Base-by-base conservation (phyloP, 495 filamentous ascomycete genomes). In the Trichocladium uniseriatum region DNA sequence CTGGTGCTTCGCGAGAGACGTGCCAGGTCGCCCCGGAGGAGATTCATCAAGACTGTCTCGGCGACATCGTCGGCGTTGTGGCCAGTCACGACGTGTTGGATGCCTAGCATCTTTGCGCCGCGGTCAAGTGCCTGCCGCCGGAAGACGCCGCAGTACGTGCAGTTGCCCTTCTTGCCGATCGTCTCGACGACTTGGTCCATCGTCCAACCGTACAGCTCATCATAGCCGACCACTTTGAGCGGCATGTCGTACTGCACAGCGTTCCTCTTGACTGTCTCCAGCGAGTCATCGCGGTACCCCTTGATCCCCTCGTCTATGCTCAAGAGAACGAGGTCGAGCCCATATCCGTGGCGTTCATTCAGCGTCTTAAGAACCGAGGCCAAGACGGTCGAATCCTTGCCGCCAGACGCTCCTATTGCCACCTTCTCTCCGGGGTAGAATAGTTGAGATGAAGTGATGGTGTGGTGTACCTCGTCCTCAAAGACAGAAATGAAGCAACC, bases 1-100 rank as follows among this genome's bases (percentile, higher is more conserved):
- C 81, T 90, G n/a, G 92, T 96, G 47, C 86, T 88, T 35, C 92
- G 73, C 20, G 88, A 85, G 20, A 98, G 72, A 22, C 92, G 81
- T 1, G 92, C 83, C 35, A 97, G 63, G 69, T 98, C 92, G 16
- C 89, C 92, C 22, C 92, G 78, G 8, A 98, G 73, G 36, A 98
- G 66, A 61, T 98, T 98, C 92, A 98, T 98, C 63, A 98, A 73
- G 27, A 97, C 86, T 10, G 92, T 97, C 74, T 98, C 92, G n/a
- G 92, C 92, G 19, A 96, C 83, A 67, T 98, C 92, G 53, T 98
- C 92, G 9, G 94, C 92, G 64, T 98, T 98, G 65, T 98, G 92
- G 1, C 92, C 92, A 7, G 92, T 98, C 14, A 97, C 91, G 6
- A 97, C 94, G 68, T 98, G 92, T 51, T 80, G 81, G 59, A 98